Evolutionary conservation across 169 alveolate genomes (phyloP), one percentile per base, ranked within the genome.

Genomic region (Eimeria sp.): DNA sequence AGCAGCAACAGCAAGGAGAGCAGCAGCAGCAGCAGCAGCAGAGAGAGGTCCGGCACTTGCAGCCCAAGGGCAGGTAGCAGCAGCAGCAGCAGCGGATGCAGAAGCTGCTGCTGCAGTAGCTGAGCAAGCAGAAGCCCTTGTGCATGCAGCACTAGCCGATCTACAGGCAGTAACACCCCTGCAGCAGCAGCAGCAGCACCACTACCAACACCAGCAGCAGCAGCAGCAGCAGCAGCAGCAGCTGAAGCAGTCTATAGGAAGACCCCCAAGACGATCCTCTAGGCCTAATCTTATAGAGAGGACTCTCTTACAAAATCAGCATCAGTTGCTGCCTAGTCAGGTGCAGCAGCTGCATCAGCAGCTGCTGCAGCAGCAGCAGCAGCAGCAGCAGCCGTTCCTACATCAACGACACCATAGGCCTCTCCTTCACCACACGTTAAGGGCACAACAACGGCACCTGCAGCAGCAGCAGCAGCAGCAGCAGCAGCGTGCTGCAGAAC

Each of bases 161-260:
- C 47, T 73, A 16, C 83, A 27, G 7, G 34, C 83, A n/a, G 83
- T n/a, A 40, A 25, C 83, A 27, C 83, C 83, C 16, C 47, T 73
- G 49, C 49, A 16, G 57, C 87, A 75, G 4, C 87, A 16, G 58
- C 87, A 9, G 13, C 87, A 75, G 87, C 87, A 75, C n/a, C n/a
- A n/a, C n/a, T n/a, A n/a, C n/a, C n/a, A n/a, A 58, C 58, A 40
- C 34, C 88, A 45, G 65, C 89, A 40, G 89, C 89, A 78, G 89
- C 89, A 78, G 89, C 89, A 78, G 89, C 89, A 78, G 89, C 89
- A 40, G 89, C 89, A 78, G 89, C 89, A 78, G 89, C 9, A 14
- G 18, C 65, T 40, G 9, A 78, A 22, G 22, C 89, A 40, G 30
- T 78, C 89, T 45, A 45, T 78, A 40, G 89, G 89, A 45, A 40